Base-by-base conservation (phyloP, 306 rosid species). In the Lathyrus tuberosus region DNA sequence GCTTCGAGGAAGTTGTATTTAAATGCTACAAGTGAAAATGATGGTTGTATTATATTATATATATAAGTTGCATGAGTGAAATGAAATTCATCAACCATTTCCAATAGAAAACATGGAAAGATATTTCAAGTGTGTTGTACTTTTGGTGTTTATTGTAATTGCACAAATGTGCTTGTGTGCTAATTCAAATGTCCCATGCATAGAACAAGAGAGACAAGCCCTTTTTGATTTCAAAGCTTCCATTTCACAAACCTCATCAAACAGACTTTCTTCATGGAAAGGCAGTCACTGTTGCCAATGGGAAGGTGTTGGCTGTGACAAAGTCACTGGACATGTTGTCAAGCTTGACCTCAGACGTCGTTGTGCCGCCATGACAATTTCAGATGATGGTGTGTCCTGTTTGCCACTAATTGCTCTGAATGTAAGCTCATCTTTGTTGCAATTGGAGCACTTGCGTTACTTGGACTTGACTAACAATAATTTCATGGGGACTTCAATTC, bases 221-320 rank as follows among this genome's bases (percentile, higher is more conserved):
- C 80, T 76, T 68, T 3, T 76, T 0, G 20, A 49, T 6, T 51
- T 76, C 70, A 68, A 74, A 74, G 22, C 65, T 42, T 67, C 62
- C 3, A 5, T 73, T 8, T 0, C 11, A 20, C 0, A 3, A 4
- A 70, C 67, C 8, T 35, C 79, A 18, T 4, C 28, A 3, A 68
- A 41, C 40, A 56, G 2, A 11, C 76, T 79, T 57, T 58, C 81
- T 13, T 58, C 75, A 2, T 64, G 82, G 75, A 8, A 63, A 24
- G 62, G 70, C 1, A 57, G 10, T 3, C 14, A 72, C 6, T 72
- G 75, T 10, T 78, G 82, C 15, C 70, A 54, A 20, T 79, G 83
- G 83, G 9, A 51, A n/a, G 79, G 83, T 0, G 37, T 79, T 5
- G 33, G 13, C 0, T 79, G 83, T 5, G 49, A 69, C 58, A 54